Base-by-base conservation (phyloP, 2,329 filamentous ascomycete genomes). In the Volutella citrinella region DNA sequence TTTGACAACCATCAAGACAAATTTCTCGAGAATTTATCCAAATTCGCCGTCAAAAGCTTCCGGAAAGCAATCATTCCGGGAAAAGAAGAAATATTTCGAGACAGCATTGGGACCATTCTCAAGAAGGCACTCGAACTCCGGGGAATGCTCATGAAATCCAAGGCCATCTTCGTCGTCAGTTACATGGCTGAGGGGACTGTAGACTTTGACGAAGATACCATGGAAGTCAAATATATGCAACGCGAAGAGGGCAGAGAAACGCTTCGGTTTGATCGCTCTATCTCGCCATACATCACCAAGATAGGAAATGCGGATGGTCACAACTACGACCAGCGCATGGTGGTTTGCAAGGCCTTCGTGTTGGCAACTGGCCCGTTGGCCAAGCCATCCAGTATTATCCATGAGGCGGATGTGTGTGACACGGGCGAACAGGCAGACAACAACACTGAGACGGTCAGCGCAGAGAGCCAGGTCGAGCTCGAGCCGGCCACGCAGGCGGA, bases 261-360 rank as follows among this genome's bases (percentile, higher is more conserved):
- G n/a, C 18, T 19, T 6, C 10, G 19, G 8, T 10, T 45, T 14
- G 44, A 41, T 3, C 10, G 45, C n/a, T 7, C 35, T n/a, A 30
- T 47, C 16, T 32, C 44, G 7, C 44, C 44, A 5, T 28, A 19
- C 30, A 31, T 47, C 15, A n/a, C 12, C 10, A 47, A 47, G 19
- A 26, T 42, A 11, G 44, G 44, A 10, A 32, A 48, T 3, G 44
- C 30, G 4, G 41, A 47, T 19, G 44, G 44, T 2, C 13, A 23
- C 7, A n/a, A 26, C 11, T 45, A 48, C 14, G 18, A 32, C 9
- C 16, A 29, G 5, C 5, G 13, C 7, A 15, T n/a, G 2, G 19
- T 32, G 8, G 19, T 47, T 6, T 39, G 32, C 26, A 27, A 34
- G 19, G 20, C 43, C 6, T 20, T 31, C 3, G 36, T 46, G 10